A percentile compares a stretch with the other conserved stretches of the same genome.
phyloP scores from a whole-genome alignment of 768 basidiomycete genomes.

The Agrocybe pediades region DNA sequence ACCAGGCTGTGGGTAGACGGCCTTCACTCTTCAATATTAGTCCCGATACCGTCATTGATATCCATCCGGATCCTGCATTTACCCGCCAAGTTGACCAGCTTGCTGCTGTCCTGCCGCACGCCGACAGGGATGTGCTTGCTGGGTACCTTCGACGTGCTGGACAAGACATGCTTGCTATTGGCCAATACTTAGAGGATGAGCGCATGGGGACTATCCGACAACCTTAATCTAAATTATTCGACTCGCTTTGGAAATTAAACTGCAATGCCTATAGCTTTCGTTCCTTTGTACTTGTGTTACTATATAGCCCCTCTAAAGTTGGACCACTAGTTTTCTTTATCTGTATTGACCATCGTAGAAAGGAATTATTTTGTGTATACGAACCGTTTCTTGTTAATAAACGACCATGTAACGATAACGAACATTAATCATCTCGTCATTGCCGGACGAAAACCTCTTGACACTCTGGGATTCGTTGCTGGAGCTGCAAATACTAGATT shows the following conservation, averaged over 20 bases:
- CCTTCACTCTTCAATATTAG: conserved; percentile 39
- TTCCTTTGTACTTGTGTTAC: conserved; percentile 8
- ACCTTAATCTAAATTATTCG: conserved; percentile 22
- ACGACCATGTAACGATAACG: conserved; percentile 6
- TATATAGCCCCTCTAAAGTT: neutral
- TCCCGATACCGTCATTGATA: conserved; percentile 33
- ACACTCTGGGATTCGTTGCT: conserved; percentile 32
- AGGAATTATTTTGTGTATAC: conserved; percentile 10
- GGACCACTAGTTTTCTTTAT: conserved; percentile 6
- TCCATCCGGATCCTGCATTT: conserved; percentile 55
- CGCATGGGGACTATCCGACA: conserved; percentile 65
- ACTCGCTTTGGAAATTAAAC: conserved; percentile 1
- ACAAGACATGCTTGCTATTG: conserved; percentile 83
- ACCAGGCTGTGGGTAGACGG: conserved; percentile 32
- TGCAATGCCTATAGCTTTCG: conserved; percentile 13
- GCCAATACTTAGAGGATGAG: conserved; percentile 84
- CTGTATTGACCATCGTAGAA: conserved; percentile 11
- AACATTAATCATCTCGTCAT: conserved; percentile 13
- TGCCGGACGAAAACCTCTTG: conserved; percentile 49
- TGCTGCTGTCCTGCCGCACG: conserved; percentile 69
- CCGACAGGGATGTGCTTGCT: conserved; percentile 65
- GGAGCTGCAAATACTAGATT: conserved; percentile 44
- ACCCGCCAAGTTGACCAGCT: conserved; percentile 71
- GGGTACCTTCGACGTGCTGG: conserved; percentile 75
- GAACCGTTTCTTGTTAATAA: conserved; percentile 2